Percentiles rank a stretch among this genome's conserved stretches.
Conservation (phyloP, 352 stramenopile genomes). For the Aphanomyces astaci region DNA sequence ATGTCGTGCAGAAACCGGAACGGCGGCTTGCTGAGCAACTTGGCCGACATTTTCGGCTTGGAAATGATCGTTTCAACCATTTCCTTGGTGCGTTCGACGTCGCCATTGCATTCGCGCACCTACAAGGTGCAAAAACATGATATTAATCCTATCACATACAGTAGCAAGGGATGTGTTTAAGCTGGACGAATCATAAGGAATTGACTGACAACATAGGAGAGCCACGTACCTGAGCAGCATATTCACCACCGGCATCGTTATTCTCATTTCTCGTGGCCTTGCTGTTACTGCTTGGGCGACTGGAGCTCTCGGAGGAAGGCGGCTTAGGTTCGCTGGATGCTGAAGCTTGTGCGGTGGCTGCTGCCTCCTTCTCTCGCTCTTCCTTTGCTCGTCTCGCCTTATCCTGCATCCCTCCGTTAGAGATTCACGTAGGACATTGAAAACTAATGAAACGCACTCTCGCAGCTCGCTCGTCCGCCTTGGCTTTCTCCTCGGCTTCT, state of each 20-base stretch:
- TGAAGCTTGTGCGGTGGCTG: neutral
- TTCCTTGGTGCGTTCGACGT: slow-evolving; percentile 68
- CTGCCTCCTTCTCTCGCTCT: slow-evolving; percentile 34
- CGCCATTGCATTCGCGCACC: slow-evolving; percentile 62
- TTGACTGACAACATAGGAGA: no score
- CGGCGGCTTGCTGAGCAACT: slow-evolving; percentile 74
- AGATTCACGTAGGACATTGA: no score
- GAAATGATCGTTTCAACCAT: slow-evolving; percentile 70
- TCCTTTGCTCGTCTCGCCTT: slow-evolving; percentile 19
- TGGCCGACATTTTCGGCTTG: slow-evolving; percentile 79
- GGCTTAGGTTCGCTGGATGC: slow-evolving; percentile 21
- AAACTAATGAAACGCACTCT: no score
- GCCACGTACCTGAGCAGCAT: neutral
- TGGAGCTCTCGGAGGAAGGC: slow-evolving; percentile 28
- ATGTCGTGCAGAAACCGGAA: slow-evolving; percentile 87
- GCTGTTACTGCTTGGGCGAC: slow-evolving; percentile 37
- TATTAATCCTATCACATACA: no score
- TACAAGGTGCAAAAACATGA: slow-evolving; percentile 29
- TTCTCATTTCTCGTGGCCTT: slow-evolving; percentile 33
- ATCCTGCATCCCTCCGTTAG: no score
- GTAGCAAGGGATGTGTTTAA: no score
- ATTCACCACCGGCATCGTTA: slow-evolving; percentile 7
- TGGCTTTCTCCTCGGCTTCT: slow-evolving; percentile 31
- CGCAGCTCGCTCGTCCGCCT: slow-evolving; percentile 24
- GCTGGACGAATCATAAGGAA: no score